A percentile compares a stretch with the other conserved stretches of the same genome.
Conservation (phyloP, 129 eudicot species). For the Glebionis coronaria region DNA sequence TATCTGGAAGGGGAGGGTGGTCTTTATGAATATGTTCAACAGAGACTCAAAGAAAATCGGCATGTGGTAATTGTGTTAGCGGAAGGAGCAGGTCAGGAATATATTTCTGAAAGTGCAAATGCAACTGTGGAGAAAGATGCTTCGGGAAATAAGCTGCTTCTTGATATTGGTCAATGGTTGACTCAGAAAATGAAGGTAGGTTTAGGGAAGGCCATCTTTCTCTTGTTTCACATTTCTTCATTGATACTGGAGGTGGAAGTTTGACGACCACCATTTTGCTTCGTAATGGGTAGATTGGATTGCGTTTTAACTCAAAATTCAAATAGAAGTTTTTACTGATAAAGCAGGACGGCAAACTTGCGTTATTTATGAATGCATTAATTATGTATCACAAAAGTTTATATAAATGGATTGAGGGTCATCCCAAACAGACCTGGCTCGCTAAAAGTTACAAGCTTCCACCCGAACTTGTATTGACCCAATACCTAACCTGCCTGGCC, state of each 20-base stretch:
- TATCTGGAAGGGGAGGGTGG: conserved; percentile 88
- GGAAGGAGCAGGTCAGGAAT: conserved; percentile 94
- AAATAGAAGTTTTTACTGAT: too few species aligned
- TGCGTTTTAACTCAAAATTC: not conserved
- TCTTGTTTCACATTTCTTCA: too few species aligned
- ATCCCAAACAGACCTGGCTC: not conserved
- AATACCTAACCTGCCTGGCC: not conserved
- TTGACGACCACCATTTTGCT: not conserved
- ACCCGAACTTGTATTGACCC: not conserved
- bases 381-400: not conserved
- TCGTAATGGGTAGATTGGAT: not conserved
- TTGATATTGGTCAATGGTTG: conserved; percentile 78
- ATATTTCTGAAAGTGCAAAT: conserved; percentile 49
- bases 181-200: conserved; percentile 68
- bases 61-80: conserved; percentile 82
- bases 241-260: not conserved
- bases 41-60: conserved; percentile 73
- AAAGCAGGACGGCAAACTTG: not conserved
- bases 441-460: not conserved
- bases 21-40: conserved; percentile 77
- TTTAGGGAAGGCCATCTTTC: conserved; percentile 7
- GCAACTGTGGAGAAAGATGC: conserved; percentile 68
- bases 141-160: conserved; percentile 76
- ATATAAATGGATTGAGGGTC: not conserved
- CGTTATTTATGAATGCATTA: not conserved